Percentiles rank a stretch among this genome's conserved stretches.
Conservation (phyloP, 495 filamentous ascomycete species). For the Annulohypoxylon bovei region DNA sequence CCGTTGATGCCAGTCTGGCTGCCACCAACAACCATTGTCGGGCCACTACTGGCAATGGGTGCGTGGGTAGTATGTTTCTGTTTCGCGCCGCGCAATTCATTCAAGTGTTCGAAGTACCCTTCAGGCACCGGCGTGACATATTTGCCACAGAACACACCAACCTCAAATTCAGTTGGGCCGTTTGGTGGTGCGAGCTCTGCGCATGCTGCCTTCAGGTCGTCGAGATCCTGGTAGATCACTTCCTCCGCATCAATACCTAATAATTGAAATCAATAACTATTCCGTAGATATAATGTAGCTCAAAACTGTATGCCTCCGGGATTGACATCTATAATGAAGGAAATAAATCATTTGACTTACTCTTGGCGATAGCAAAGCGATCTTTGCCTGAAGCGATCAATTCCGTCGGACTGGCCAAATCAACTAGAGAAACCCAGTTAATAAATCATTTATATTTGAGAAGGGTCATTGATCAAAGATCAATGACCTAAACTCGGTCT, state of each 20-base stretch:
- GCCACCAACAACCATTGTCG: conserved; percentile 18
- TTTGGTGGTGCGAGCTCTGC: conserved; percentile 70
- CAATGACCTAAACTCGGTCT: not conserved
- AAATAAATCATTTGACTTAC: conserved; percentile 1
- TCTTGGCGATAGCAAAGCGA: conserved; percentile 16
- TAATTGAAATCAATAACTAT: conserved; percentile 38
- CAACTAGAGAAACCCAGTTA: conserved; percentile 52
- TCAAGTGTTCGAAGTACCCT: conserved; percentile 89
- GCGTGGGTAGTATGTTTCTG: conserved; percentile 30
- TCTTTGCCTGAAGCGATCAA: conserved; percentile 45
- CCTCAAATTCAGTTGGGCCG: conserved; percentile 75
- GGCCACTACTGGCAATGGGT: conserved; percentile 28
- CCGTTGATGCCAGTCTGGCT: conserved; percentile 21
- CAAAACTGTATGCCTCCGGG: not conserved
- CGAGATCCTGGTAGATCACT: conserved; percentile 89
- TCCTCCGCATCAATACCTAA: conserved; percentile 87
- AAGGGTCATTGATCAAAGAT: conserved; percentile 4
- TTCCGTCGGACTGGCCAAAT: conserved; percentile 71
- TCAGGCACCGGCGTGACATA: conserved; percentile 85
- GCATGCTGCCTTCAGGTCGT: conserved; percentile 83
- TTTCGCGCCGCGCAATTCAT: conserved; percentile 49
- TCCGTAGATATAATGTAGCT: not conserved
- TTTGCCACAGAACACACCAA: conserved; percentile 94
- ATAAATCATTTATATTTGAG: not conserved
- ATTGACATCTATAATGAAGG: not conserved